These are phyloP conservation scores for Chaetomium olivaceum DNA, from an alignment of 2,329 filamentous ascomycete genomes.

Conservation along the genomic window DNA sequence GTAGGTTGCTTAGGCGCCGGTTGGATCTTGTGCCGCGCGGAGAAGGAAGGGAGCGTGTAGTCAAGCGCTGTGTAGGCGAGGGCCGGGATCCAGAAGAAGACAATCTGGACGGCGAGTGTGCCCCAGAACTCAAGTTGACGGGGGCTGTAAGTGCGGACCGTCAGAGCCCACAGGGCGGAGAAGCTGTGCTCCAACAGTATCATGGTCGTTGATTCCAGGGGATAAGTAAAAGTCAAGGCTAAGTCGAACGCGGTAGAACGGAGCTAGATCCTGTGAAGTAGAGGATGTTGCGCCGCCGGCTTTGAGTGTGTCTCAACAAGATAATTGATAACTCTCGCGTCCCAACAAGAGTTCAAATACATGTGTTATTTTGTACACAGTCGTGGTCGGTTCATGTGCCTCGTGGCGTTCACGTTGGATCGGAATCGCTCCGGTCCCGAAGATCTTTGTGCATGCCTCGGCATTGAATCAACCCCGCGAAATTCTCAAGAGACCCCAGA, in stretches of 20 bases:
- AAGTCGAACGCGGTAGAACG: neutral
- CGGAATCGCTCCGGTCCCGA: neutral
- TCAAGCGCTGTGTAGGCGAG: slow-evolving; percentile 47
- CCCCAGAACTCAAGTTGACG: slow-evolving; percentile 45
- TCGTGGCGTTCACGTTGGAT: neutral
- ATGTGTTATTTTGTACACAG: neutral
- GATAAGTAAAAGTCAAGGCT: neutral
- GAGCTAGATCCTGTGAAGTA: neutral
- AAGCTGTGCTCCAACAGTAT: slow-evolving; percentile 1
- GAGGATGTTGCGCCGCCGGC: neutral
- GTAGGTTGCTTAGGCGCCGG: slow-evolving; percentile 52
- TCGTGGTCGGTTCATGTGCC: neutral
- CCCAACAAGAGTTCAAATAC: neutral
- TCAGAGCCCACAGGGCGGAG: slow-evolving; percentile 28
- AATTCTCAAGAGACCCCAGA: neutral
- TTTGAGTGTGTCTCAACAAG: neutral
- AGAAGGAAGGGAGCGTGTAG: slow-evolving; percentile 48
- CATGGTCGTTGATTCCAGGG: neutral
- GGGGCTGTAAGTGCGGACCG: slow-evolving; percentile 29
- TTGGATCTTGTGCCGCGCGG: slow-evolving; percentile 55
- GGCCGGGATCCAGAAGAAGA: slow-evolving; percentile 51
- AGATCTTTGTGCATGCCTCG: neutral
- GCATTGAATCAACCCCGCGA: neutral
- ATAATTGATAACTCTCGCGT: neutral
- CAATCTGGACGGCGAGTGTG: slow-evolving; percentile 42